Evolutionary conservation across 306 rosid genomes (phyloP).

Genomic region (Abrus pulchellus): DNA sequence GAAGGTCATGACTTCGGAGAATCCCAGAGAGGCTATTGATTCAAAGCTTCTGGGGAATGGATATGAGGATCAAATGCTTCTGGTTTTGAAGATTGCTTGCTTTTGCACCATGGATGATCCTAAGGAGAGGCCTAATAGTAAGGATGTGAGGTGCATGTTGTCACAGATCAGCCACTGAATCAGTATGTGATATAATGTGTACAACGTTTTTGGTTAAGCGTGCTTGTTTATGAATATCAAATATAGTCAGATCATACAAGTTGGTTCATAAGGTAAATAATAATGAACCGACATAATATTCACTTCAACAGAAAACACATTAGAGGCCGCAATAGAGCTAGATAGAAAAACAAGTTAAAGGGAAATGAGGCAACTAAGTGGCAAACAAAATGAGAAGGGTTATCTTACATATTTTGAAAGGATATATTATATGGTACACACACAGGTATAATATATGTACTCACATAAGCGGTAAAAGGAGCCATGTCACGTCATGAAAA

Average conservation of each 20-base stretch:
- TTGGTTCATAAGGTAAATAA: slow-evolving; percentile 12
- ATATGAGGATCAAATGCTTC: slow-evolving; percentile 89
- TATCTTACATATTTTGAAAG: slow-evolving; percentile 27
- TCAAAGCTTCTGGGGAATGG: slow-evolving; percentile 68
- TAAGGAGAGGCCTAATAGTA: slow-evolving; percentile 86
- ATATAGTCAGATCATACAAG: neutral
- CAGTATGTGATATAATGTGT: slow-evolving; percentile 24
- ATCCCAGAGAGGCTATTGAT: slow-evolving; percentile 72
- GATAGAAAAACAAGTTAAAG: neutral
- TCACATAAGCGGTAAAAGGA: slow-evolving; percentile 33
- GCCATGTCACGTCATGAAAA: slow-evolving; percentile 52
- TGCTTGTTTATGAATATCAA: neutral
- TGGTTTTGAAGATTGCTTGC: slow-evolving; percentile 87
- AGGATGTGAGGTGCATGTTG: slow-evolving; percentile 86
- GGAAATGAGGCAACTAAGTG: neutral
- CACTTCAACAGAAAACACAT: too few relatives aligned
- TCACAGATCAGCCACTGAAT: slow-evolving; percentile 73
- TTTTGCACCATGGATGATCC: slow-evolving; percentile 89
- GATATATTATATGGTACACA: neutral
- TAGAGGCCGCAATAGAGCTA: slow-evolving; percentile 51
- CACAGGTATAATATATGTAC: slow-evolving; percentile 26
- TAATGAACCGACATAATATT: slow-evolving; percentile 3
- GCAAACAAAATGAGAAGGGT: slow-evolving; percentile 27
- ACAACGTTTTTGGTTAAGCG: neutral
- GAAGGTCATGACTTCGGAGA: slow-evolving; percentile 68